phyloP scores from a whole-genome alignment of 106 monocot genomes.

The Hemerocallis citrina region DNA sequence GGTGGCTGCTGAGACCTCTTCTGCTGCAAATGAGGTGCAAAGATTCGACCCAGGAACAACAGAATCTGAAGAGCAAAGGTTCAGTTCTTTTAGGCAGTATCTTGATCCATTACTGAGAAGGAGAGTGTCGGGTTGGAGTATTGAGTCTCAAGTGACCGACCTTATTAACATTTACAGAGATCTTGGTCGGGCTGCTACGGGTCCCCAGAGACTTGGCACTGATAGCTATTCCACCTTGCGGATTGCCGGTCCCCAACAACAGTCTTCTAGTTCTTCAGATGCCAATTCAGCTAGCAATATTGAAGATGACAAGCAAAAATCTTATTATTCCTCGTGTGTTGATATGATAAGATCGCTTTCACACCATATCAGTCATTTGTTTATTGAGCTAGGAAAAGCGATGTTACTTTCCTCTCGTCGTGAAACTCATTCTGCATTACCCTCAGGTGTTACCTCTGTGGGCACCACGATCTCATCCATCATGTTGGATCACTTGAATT shows the following conservation, averaged over 20 bases:
- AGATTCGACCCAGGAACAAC: slow-evolving; percentile 21
- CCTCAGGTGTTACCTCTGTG: slow-evolving; percentile 64
- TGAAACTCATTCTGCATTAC: slow-evolving; percentile 53
- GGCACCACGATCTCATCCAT: slow-evolving; percentile 56
- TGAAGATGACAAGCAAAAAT: slow-evolving; percentile 71
- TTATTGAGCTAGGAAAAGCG: slow-evolving; percentile 84
- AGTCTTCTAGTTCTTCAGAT: slow-evolving; percentile 27
- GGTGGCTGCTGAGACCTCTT: slow-evolving; percentile 25
- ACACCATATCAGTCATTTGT: slow-evolving; percentile 87
- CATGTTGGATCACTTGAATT: slow-evolving; percentile 82
- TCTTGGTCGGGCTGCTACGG: slow-evolving; percentile 56
- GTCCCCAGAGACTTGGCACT: slow-evolving; percentile 36
- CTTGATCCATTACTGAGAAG: slow-evolving; percentile 84
- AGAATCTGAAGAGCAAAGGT: slow-evolving; percentile 65
- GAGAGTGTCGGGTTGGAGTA: slow-evolving; percentile 70
- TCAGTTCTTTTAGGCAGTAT: slow-evolving; percentile 74
- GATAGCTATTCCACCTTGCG: slow-evolving; percentile 36
- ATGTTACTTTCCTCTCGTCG: slow-evolving; percentile 78
- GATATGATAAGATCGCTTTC: slow-evolving; percentile 96
- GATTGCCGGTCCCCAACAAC: slow-evolving; percentile 26
- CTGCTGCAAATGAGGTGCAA: slow-evolving; percentile 34
- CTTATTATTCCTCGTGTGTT: slow-evolving; percentile 50
- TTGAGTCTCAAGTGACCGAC: slow-evolving; percentile 95
- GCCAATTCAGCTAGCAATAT: slow-evolving; percentile 17
- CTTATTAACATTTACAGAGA: slow-evolving; percentile 91